Percentiles rank a stretch among this genome's conserved stretches.
phyloP scores from a whole-genome alignment of 768 basidiomycete species.

The Pleurotus ostreatus region DNA sequence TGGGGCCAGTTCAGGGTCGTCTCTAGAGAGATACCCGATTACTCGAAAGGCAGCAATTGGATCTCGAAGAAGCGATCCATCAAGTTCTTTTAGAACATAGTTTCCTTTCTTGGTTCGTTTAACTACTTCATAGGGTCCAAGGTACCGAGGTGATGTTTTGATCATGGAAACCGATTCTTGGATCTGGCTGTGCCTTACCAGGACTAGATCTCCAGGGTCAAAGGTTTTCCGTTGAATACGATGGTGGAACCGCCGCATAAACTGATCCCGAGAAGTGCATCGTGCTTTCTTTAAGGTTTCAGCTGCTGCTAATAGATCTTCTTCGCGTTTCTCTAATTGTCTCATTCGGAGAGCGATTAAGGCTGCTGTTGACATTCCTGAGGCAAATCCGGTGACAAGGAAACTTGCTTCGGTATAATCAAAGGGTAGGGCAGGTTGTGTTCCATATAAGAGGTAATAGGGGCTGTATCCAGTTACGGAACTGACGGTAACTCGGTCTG shows the following conservation, averaged over 20 bases:
- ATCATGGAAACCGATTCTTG: too few species aligned
- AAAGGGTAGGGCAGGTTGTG: slow-evolving; percentile 8
- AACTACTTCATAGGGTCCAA: too few species aligned
- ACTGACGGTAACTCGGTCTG: slow-evolving; percentile 38
- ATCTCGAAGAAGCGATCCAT: too few species aligned
- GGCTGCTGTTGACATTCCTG: slow-evolving; percentile 10
- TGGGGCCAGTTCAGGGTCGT: too few species aligned
- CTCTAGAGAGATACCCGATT: too few species aligned
- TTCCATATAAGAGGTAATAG: background rate
- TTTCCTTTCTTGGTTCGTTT: too few species aligned
- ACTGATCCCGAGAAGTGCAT: slow-evolving; percentile 17
- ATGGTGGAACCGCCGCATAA: slow-evolving; percentile 13
- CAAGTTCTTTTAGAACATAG: too few species aligned
- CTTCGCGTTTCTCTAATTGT: slow-evolving; percentile 17
- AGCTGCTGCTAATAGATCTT: slow-evolving; percentile 17
- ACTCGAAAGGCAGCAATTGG: too few species aligned
- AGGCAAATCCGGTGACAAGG: slow-evolving; percentile 16
- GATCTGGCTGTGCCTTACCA: too few species aligned
- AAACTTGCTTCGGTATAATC: slow-evolving; percentile 22
- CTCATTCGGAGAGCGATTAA: slow-evolving; percentile 18
- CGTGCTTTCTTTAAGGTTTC: slow-evolving; percentile 13
- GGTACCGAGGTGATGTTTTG: too few species aligned
- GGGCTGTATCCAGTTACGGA: background rate
- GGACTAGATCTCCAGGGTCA: background rate
- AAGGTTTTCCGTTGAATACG: background rate